Conservation (phyloP, 441 rosid species). For the Adansonia gregorii region DNA sequence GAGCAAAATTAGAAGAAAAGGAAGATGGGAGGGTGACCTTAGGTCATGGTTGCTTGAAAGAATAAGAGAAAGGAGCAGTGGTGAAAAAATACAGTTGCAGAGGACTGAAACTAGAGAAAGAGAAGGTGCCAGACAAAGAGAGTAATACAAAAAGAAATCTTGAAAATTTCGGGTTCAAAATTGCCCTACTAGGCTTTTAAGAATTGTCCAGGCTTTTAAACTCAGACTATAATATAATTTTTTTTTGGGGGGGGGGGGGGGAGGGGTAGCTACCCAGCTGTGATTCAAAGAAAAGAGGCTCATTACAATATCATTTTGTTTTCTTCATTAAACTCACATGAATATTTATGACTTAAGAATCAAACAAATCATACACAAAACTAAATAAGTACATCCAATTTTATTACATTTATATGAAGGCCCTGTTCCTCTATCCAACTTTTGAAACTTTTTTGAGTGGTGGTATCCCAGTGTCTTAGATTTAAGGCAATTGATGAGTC, state of each 20-base stretch:
- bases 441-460: neutral
- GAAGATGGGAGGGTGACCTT: neutral
- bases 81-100: neutral
- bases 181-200: neutral
- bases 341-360: neutral
- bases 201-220: neutral
- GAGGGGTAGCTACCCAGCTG: neutral
- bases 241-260: neutral
- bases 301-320: neutral
- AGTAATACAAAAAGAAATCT: neutral
- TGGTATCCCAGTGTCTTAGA: neutral
- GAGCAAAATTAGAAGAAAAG: neutral
- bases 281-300: neutral
- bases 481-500: neutral
- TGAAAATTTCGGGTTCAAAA: neutral
- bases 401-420: neutral
- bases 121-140: neutral
- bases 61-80: neutral
- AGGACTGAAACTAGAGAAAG: neutral
- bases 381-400: neutral
- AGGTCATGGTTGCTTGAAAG: neutral
- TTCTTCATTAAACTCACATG: neutral
- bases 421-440: neutral
- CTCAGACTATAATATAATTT: neutral
- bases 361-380: neutral